These are phyloP conservation scores for Eutrema yunnanense DNA, from an alignment of 345 rosid species.

Conservation along the genomic window DNA sequence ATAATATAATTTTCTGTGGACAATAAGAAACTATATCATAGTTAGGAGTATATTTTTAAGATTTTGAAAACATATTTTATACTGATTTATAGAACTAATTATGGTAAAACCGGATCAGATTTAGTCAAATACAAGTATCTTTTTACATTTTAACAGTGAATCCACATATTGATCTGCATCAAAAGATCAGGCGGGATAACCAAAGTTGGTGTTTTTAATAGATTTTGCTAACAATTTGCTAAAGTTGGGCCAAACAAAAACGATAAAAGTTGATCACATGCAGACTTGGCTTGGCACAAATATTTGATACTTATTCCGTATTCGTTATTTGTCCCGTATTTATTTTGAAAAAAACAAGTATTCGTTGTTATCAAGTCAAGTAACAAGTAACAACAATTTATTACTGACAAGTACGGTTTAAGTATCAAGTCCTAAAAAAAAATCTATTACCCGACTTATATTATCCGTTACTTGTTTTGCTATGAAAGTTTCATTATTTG, in stretches of 20 bases:
- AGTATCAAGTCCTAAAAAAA: too few species aligned
- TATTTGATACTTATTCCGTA: too few species aligned
- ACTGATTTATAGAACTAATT: not conserved
- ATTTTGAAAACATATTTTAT: not conserved
- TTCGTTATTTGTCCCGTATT: too few species aligned
- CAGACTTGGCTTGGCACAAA: too few species aligned
- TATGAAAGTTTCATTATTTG: too few species aligned
- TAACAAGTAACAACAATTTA: too few species aligned
- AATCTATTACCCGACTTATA: too few species aligned
- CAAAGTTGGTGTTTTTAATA: not conserved
- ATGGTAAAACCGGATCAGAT: not conserved
- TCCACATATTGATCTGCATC: not conserved
- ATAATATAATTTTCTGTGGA: not conserved
- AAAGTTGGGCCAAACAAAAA: conserved; percentile 13
- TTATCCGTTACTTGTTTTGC: too few species aligned
- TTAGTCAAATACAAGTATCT: not conserved
- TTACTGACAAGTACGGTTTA: too few species aligned
- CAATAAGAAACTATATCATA: not conserved
- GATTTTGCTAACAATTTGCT: not conserved
- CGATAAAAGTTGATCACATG: not conserved
- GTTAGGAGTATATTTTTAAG: not conserved
- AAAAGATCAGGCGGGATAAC: not conserved
- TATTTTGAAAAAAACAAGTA: too few species aligned
- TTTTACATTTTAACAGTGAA: not conserved
- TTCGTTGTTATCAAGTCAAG: too few species aligned